Evolutionary conservation across 2,329 filamentous ascomycete species (phyloP).

Genomic region (Fusarium austroafricanum): DNA sequence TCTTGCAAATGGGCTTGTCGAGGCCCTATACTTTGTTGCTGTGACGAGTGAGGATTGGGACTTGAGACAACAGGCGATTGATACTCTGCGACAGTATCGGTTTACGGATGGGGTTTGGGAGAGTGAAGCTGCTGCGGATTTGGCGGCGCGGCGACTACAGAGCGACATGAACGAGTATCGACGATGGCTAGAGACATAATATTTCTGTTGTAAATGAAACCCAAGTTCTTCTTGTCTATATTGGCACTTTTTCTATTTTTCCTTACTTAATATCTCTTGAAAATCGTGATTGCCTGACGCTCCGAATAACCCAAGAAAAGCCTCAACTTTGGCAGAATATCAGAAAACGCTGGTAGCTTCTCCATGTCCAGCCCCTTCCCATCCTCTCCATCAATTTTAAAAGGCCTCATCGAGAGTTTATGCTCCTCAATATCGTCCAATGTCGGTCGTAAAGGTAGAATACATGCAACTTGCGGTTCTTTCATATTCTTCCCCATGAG

Average conservation of each 20-base stretch:
- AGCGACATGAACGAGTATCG: not conserved
- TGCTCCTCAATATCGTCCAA: not conserved
- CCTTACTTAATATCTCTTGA: not conserved
- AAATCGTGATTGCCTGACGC: not conserved
- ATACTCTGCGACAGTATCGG: not conserved
- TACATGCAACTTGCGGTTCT: conserved; percentile 5
- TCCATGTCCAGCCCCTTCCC: conserved; percentile 3
- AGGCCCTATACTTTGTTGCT: not conserved
- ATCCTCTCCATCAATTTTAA: not conserved
- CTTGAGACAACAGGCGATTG: not conserved
- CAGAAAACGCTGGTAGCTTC: not conserved
- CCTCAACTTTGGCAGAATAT: not conserved
- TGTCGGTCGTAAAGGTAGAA: not conserved
- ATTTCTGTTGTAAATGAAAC: not conserved
- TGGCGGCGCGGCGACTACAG: not conserved
- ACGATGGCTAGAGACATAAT: not conserved
- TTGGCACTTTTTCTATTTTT: rapidly evolving
- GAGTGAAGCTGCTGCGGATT: not conserved
- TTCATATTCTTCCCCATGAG: not conserved
- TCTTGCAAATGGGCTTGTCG: not conserved
- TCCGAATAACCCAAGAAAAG: not conserved
- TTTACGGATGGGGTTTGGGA: conserved; percentile 1
- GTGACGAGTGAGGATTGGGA: not conserved
- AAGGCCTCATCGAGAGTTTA: not conserved
- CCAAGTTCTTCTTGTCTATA: not conserved